Evolutionary conservation across 129 eudicot species (phyloP).

Genomic region (Tagetes erecta): DNA sequence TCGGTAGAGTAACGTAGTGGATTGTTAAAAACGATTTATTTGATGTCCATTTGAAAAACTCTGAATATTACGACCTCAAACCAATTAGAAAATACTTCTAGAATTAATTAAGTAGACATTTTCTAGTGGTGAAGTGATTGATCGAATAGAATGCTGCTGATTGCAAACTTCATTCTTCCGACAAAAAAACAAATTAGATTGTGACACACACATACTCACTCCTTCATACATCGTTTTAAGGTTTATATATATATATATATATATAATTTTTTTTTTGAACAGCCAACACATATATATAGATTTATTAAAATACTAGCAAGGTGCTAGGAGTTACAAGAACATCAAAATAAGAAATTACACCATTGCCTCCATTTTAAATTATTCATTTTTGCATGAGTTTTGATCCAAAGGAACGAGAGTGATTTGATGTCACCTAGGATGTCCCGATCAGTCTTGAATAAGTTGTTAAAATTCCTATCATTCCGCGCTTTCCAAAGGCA

Average conservation of each 20-base stretch:
- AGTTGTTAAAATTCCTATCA: too few relatives aligned
- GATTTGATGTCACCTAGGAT: too few relatives aligned
- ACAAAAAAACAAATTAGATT: not conserved
- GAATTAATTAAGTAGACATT: not conserved
- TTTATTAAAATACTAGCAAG: too few relatives aligned
- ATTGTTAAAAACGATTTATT: not conserved
- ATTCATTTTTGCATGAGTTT: too few relatives aligned
- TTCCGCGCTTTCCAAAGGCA: too few relatives aligned
- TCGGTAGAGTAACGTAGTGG: not conserved
- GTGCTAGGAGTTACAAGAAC: too few relatives aligned
- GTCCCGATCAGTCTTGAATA: too few relatives aligned
- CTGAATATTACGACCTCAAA: not conserved
- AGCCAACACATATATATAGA: too few relatives aligned
- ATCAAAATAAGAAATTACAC: too few relatives aligned
- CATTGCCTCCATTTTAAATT: too few relatives aligned
- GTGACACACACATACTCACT: not conserved
- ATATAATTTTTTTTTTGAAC: too few relatives aligned
- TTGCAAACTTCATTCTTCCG: not conserved
- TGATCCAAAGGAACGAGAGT: too few relatives aligned
- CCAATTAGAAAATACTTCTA: not conserved
- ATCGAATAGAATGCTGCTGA: not conserved
- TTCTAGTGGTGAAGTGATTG: slow-evolving; percentile 19
- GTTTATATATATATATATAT: not conserved
- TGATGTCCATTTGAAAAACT: not conserved
- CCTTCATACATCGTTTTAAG: not conserved